phyloP scores from a whole-genome alignment of 345 rosid species.

The Gossypium mustelinum region DNA sequence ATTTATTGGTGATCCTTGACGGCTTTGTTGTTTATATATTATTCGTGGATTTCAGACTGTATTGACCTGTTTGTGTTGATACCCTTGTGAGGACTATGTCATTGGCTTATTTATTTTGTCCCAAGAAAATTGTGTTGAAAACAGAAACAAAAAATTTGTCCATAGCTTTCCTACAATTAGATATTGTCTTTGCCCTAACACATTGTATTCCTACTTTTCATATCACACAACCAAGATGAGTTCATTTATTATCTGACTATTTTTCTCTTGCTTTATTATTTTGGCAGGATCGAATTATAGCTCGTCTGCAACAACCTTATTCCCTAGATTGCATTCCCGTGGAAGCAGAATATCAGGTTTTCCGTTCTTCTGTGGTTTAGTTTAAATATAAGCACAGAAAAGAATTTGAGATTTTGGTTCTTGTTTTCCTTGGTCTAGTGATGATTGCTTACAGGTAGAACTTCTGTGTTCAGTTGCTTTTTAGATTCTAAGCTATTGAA shows the following conservation, averaged over 20 bases:
- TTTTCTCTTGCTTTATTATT: conserved; percentile 7
- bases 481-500: not conserved
- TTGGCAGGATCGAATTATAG: conserved; percentile 89
- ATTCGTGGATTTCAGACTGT: not conserved
- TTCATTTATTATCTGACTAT: not conserved
- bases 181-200: not conserved
- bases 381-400: not conserved
- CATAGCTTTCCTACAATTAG: not conserved
- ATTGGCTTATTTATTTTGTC: not conserved
- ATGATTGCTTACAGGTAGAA: not conserved
- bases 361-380: conserved; percentile 12
- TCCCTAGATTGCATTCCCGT: conserved; percentile 98
- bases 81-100: not conserved
- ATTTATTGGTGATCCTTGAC: not conserved
- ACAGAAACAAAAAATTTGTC: not conserved
- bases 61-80: not conserved
- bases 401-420: too few relatives aligned
- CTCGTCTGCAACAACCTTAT: conserved; percentile 98
- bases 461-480: not conserved
- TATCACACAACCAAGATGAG: not conserved
- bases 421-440: not conserved
- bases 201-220: not conserved
- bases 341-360: conserved; percentile 98
- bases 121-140: not conserved
- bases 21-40: not conserved